A percentile compares a stretch with the other conserved stretches of the same genome.
Evolutionary conservation across 345 rosid genomes (phyloP).

Genomic region (Euphorbia tirucalli): DNA sequence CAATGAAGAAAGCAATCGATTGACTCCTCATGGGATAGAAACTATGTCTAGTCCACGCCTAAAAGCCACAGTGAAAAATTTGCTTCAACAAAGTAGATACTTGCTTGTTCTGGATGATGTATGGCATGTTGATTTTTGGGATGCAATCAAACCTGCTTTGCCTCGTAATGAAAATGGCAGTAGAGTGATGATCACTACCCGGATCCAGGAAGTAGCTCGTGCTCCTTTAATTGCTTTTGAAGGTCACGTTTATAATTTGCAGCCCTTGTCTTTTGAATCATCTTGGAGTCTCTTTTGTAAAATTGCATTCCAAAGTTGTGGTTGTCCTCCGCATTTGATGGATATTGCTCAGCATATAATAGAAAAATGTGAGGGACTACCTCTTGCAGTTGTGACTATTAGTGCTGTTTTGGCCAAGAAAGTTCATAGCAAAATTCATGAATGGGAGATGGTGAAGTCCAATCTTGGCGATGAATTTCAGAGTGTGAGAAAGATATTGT

Average conservation of each 20-base stretch:
- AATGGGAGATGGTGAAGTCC: conserved; percentile 8
- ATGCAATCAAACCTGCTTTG: conserved; percentile 9
- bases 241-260: neutral
- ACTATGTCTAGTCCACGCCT: neutral
- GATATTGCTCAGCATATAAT: neutral
- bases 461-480: neutral
- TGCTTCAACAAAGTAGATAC: conserved; percentile 3
- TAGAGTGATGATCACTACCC: conserved; percentile 7
- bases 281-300: conserved; percentile 12
- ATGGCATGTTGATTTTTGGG: conserved; percentile 3
- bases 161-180: conserved; percentile 3
- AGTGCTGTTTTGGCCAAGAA: conserved; percentile 10
- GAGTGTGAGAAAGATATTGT: neutral
- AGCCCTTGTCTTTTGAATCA: conserved; percentile 6
- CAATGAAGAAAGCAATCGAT: neutral
- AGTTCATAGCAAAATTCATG: neutral
- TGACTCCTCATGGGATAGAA: neutral
- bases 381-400: conserved; percentile 12
- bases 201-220: neutral
- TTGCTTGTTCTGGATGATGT: conserved; percentile 11
- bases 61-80: neutral
- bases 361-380: conserved; percentile 10
- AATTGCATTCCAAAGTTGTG: neutral
- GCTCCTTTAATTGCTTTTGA: neutral
- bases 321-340: conserved; percentile 5